A percentile compares a stretch with the other conserved stretches of the same genome.
Conservation (phyloP, 805 yeast genomes). For the Saturnispora sanitii region DNA sequence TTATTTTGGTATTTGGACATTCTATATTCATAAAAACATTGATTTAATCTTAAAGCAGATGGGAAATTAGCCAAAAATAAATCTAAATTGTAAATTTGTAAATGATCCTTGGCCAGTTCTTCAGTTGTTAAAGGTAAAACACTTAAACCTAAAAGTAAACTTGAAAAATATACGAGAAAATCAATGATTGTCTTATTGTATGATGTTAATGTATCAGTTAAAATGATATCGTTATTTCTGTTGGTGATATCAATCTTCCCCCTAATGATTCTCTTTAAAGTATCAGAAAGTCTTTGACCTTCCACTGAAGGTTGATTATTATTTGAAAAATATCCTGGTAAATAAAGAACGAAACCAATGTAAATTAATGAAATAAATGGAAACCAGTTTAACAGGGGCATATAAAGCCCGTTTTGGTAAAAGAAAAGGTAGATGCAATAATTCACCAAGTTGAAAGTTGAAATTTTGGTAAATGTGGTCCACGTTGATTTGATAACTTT, state of each 20-base stretch:
- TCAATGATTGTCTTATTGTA: conserved; percentile 72
- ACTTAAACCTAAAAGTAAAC: conserved; percentile 28
- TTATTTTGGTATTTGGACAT: conserved; percentile 34
- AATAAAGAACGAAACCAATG: conserved; percentile 29
- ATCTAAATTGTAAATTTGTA: conserved; percentile 23
- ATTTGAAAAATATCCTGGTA: conserved; percentile 21
- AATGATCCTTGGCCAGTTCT: conserved; percentile 25
- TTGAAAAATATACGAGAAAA: conserved; percentile 45
- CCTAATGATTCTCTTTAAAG: conserved; percentile 40
- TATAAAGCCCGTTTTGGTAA: conserved; percentile 18
- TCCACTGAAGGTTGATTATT: conserved; percentile 17
- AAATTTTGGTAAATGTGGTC: conserved; percentile 16
- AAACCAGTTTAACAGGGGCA: conserved; percentile 25
- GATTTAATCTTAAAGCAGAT: conserved; percentile 64
- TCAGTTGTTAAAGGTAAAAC: conserved; percentile 24
- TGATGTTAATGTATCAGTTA: conserved; percentile 80
- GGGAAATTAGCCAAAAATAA: conserved; percentile 40
- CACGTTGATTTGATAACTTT: conserved; percentile 14
- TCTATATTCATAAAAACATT: conserved; percentile 65
- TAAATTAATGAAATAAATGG: conserved; percentile 31
- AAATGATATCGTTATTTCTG: conserved; percentile 69
- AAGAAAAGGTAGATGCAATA: conserved; percentile 24
- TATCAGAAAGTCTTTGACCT: conserved; percentile 38
- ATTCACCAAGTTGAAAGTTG: conserved; percentile 20
- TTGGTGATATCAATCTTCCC: conserved; percentile 53